Evolutionary conservation across 2,329 filamentous ascomycete species (phyloP), one percentile per base, ranked within the genome.

Genomic region (Arthrobotrys sinensis): DNA sequence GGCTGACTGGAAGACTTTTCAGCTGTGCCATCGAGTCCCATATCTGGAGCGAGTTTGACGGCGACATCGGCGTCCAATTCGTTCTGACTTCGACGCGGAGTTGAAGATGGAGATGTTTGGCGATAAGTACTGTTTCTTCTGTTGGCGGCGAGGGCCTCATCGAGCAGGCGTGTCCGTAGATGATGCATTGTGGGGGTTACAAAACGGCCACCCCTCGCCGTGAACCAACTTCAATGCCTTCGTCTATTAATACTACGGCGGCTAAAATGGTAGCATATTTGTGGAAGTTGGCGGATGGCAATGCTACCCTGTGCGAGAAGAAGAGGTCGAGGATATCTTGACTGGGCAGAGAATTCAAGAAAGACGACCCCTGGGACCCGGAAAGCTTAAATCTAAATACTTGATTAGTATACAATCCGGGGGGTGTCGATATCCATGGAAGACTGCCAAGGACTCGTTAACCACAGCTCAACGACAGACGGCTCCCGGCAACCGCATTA

Each of bases 1-100:
- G 67, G 50, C 50, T 72, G 46, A 12, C 63, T 70, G 5, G 55
- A 43, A 16, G 60, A 36, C 8, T 78, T 78, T 64, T 71, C 45
- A 50, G 57, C 53, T 12, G 40, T 60, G 11, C 46, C 46, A 11
- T 57, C 53, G 1, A 48, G 24, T 32, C 28, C 38, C 52, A 52
- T 71, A 24, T 63, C 21, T 19, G 24, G 1, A 21, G n/a, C 21
- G 1, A 14, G 32, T 4, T 6, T 19, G 4, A 14, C 48, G 28
- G 62, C 21, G 68, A 57, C 14, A 52, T 55, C 46, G 36, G 6
- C 38, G 24, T 72, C 34, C 57, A 36, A 40, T 36, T 28, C 57
- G 19, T 16, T 46, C 38, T 45, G 57, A 5, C 38, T 43, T 8
- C 40, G 46, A 12, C 21, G 60, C 11, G 68, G 36, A 19, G 19